Percentiles rank a stretch among this genome's conserved stretches.
phyloP scores from a whole-genome alignment of 2,329 filamentous ascomycete species.

The Karstenula rhodostoma region DNA sequence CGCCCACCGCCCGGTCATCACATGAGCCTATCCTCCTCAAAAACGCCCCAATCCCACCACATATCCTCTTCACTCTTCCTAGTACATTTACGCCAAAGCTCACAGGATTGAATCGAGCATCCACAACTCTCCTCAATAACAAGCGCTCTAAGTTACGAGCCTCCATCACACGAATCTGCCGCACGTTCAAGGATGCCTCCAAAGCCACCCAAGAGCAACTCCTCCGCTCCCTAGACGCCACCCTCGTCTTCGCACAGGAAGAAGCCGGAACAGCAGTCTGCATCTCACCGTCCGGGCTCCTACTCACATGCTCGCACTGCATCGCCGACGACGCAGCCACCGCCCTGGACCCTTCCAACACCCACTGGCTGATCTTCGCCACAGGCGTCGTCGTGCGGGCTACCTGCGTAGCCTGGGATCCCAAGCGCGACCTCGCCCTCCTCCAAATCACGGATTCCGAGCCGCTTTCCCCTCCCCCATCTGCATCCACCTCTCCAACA shows the following conservation, averaged over 20 bases:
- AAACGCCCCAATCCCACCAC: neutral
- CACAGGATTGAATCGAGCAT: constrained; percentile 2
- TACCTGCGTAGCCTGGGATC: constrained; percentile 54
- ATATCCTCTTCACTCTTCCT: constrained; percentile 1
- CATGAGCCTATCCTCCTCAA: constrained; percentile 3
- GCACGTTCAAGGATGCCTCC: neutral
- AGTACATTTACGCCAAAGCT: constrained; percentile 6
- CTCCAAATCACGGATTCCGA: constrained; percentile 52
- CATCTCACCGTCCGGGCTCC: constrained; percentile 53
- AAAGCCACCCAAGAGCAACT: neutral
- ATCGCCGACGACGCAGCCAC: constrained; percentile 50
- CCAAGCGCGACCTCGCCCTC: constrained; percentile 56
- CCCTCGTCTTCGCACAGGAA: constrained; percentile 58
- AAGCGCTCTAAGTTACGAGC: constrained; percentile 7
- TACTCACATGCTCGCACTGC: constrained; percentile 63
- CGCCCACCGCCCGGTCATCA: neutral
- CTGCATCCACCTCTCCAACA: no score
- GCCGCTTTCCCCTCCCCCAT: neutral
- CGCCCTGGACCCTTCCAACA: neutral
- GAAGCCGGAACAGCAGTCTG: constrained; percentile 61
- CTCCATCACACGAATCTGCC: neutral
- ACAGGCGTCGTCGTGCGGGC: constrained; percentile 52
- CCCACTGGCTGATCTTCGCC: constrained; percentile 55
- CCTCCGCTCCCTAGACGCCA: neutral
- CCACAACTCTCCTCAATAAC: constrained; percentile 2